Evolutionary conservation across 2,329 filamentous ascomycete species (phyloP).

Genomic region (Fusarium euwallaceae): DNA sequence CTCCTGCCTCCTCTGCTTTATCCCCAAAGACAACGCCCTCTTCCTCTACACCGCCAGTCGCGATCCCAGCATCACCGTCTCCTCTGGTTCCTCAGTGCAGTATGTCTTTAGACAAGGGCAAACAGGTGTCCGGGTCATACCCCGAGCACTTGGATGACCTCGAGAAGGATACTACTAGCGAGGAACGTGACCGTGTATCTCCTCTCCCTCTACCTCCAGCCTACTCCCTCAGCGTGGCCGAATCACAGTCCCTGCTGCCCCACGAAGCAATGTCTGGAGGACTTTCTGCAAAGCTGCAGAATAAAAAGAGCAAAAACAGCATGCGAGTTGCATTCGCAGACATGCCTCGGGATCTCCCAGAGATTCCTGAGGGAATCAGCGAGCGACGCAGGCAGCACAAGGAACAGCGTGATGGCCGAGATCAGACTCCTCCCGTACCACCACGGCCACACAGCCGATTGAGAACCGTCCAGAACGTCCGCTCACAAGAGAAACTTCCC

Average conservation of each 20-base stretch:
- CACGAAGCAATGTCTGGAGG: constrained; percentile 37
- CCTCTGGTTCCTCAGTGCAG: constrained; percentile 16
- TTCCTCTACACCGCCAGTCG: constrained; percentile 32
- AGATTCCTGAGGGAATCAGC: constrained; percentile 64
- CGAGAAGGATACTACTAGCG: constrained; percentile 2
- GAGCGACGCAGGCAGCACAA: constrained; percentile 52
- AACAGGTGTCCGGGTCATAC: constrained; percentile 5
- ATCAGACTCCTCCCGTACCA: constrained; percentile 32
- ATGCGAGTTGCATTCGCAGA: constrained; percentile 48
- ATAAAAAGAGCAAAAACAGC: constrained; percentile 50
- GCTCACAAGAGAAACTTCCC: constrained; percentile 58
- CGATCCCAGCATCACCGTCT: constrained; percentile 27
- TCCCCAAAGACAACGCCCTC: constrained; percentile 25
- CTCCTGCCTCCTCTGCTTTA: constrained; percentile 14
- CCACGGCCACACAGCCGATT: constrained; percentile 33
- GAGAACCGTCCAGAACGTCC: constrained; percentile 42
- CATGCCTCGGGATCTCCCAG: constrained; percentile 59
- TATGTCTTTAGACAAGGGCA: constrained; percentile 26
- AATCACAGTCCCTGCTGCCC: constrained; percentile 31
- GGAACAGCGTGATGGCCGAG: constrained; percentile 43
- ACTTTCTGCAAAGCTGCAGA: constrained; percentile 66
- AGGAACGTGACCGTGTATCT: constrained; percentile 14
- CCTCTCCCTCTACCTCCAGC: constrained; percentile 29
- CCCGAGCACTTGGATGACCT: constrained; percentile 20
- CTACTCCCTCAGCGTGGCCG: constrained; percentile 21